Conservation (phyloP, 2,329 filamentous ascomycete species). For the Alternaria dauci region DNA sequence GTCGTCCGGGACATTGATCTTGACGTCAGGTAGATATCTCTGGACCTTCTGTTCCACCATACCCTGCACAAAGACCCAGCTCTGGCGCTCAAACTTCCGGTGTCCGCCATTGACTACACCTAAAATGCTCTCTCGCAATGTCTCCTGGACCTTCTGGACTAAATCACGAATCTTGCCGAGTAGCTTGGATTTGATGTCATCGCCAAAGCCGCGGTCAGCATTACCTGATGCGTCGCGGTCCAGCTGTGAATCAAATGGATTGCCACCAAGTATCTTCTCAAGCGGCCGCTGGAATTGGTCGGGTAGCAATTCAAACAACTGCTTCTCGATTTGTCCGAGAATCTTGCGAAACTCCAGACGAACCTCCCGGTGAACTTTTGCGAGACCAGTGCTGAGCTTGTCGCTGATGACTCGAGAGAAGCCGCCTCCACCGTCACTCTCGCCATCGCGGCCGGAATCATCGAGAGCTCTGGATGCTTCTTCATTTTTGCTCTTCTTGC, state of each 20-base stretch:
- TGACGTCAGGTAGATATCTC: slow-evolving; percentile 39
- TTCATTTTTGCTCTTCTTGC: slow-evolving; percentile 31
- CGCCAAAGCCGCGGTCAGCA: slow-evolving; percentile 38
- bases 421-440: slow-evolving; percentile 25
- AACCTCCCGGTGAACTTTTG: slow-evolving; percentile 41
- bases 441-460: slow-evolving; percentile 20
- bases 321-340: slow-evolving; percentile 40
- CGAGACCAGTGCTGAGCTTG: slow-evolving; percentile 42
- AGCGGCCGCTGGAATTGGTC: slow-evolving; percentile 41
- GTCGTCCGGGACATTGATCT: slow-evolving; percentile 41
- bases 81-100: slow-evolving; percentile 41
- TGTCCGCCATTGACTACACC: slow-evolving; percentile 44
- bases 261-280: slow-evolving; percentile 42
- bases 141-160: slow-evolving; percentile 40
- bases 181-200: slow-evolving; percentile 41
- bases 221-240: slow-evolving; percentile 36
- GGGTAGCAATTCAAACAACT: slow-evolving; percentile 40
- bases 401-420: slow-evolving; percentile 42
- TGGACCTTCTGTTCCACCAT: slow-evolving; percentile 45
- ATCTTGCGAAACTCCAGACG: slow-evolving; percentile 42
- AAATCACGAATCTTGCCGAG: slow-evolving; percentile 38
- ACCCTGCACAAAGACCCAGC: slow-evolving; percentile 43
- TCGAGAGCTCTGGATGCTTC: slow-evolving; percentile 30
- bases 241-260: slow-evolving; percentile 41
- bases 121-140: slow-evolving; percentile 40